phyloP scores from a whole-genome alignment of 2,329 filamentous ascomycete species.

The Rhinocladiella mackenziei region DNA sequence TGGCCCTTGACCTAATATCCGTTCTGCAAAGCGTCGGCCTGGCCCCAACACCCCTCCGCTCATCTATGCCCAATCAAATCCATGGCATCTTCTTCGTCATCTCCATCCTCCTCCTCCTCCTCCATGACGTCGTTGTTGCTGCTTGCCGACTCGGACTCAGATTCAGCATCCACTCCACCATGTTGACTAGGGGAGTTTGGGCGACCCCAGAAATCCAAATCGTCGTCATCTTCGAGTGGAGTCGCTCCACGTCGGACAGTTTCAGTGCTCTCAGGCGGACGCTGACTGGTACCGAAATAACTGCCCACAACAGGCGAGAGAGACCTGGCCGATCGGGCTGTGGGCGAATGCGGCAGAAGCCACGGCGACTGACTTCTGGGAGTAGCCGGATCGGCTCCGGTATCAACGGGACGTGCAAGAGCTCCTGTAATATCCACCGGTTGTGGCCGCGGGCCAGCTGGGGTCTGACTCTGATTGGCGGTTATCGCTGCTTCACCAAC shows the following conservation, averaged over 20 bases:
- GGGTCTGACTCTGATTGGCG: conserved; percentile 28
- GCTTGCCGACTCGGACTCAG: conserved; percentile 32
- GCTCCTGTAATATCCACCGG: conserved; percentile 11
- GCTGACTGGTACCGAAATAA: conserved; percentile 43
- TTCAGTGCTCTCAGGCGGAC: conserved; percentile 23
- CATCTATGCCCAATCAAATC: conserved; percentile 54
- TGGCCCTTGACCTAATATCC: no score
- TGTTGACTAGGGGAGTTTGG: conserved; percentile 39
- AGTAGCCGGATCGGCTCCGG: conserved; percentile 28
- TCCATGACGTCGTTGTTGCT: conserved; percentile 46
- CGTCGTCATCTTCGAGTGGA: conserved; percentile 48
- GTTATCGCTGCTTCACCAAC: conserved; percentile 28
- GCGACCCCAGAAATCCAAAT: conserved; percentile 56
- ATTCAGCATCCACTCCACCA: conserved; percentile 34
- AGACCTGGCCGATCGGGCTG: conserved; percentile 35
- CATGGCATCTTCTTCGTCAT: conserved; percentile 44
- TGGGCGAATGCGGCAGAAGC: conserved; percentile 34
- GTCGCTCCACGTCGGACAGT: conserved; percentile 8
- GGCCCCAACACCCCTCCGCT: conserved; percentile 18
- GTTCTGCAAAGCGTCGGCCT: no score
- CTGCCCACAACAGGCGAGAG: conserved; percentile 44
- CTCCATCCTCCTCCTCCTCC: conserved; percentile 46
- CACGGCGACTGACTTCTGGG: conserved; percentile 29
- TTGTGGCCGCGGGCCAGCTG: conserved; percentile 19
- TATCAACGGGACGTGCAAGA: conserved; percentile 19